phyloP scores from a whole-genome alignment of 106 monocot genomes.

The Platanthera guangdongensis region DNA sequence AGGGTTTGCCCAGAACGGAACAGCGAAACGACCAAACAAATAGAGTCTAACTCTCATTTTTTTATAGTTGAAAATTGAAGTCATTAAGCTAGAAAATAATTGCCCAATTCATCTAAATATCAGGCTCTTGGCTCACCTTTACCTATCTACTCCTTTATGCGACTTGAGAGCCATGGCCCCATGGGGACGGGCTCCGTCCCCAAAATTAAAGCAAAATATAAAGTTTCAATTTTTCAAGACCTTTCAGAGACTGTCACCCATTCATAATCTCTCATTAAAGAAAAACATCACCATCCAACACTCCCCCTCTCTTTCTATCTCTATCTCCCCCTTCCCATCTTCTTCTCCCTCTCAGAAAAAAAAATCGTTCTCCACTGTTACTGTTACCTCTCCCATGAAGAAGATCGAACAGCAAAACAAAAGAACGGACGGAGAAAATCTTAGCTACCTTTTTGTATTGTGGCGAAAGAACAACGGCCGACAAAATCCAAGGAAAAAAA shows the following conservation, averaged over 20 bases:
- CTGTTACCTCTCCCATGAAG: not conserved
- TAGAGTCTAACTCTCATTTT: too few relatives aligned
- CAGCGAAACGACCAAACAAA: too few relatives aligned
- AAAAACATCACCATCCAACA: not conserved
- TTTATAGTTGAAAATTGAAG: too few relatives aligned
- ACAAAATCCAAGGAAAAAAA: slow-evolving; percentile 10
- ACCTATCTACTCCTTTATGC: too few relatives aligned
- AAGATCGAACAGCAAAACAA: not conserved
- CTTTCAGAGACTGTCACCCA: not conserved
- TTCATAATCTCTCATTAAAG: not conserved
- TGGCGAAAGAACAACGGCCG: not conserved
- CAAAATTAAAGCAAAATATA: not conserved
- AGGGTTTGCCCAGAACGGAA: too few relatives aligned
- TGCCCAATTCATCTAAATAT: too few relatives aligned
- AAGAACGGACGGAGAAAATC: not conserved
- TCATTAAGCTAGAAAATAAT: too few relatives aligned
- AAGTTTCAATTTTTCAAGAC: slow-evolving; percentile 1
- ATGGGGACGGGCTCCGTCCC: not conserved
- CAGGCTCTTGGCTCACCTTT: too few relatives aligned
- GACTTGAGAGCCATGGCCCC: too few relatives aligned
- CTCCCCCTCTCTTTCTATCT: not conserved
- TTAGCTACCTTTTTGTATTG: not conserved
- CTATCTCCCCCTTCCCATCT: not conserved
- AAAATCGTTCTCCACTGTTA: too few relatives aligned
- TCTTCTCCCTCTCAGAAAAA: not conserved